Conservation (phyloP, 2,329 filamentous ascomycete genomes). For the Cadophora sp. region DNA sequence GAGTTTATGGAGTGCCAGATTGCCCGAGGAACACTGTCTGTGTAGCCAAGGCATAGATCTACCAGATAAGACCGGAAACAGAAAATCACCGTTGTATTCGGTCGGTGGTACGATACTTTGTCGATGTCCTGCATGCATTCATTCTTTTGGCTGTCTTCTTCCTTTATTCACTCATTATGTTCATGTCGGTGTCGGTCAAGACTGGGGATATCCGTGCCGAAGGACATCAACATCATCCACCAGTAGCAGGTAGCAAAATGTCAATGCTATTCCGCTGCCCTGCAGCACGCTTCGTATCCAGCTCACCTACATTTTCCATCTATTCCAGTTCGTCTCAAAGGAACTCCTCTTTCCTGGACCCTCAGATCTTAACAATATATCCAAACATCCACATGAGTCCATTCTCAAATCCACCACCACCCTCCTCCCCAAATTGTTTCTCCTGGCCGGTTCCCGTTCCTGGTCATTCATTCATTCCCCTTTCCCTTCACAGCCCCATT, state of each 20-base stretch:
- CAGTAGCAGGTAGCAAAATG: neutral
- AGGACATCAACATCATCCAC: slow-evolving; percentile 2
- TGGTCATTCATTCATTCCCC: too few relatives aligned
- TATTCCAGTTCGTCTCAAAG: neutral
- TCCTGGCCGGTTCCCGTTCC: neutral
- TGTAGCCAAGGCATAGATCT: neutral
- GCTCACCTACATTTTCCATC: neutral
- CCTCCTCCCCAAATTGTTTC: neutral
- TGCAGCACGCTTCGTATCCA: neutral
- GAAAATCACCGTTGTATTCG: slow-evolving; percentile 7
- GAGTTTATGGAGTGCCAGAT: neutral
- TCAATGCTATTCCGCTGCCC: neutral
- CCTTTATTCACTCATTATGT: neutral
- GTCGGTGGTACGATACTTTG: neutral
- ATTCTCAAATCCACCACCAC: neutral
- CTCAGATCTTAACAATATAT: neutral
- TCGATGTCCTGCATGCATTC: neutral
- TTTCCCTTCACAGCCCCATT: neutral
- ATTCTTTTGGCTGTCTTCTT: neutral
- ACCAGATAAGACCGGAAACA: slow-evolving; percentile 7
- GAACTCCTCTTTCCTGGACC: neutral
- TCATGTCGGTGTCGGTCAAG: slow-evolving; percentile 4
- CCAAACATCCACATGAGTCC: neutral
- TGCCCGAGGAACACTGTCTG: neutral
- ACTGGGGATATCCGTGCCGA: slow-evolving; percentile 12